Conservation (phyloP, 23 red algal genomes). For the Gracilariopsis chorda region DNA sequence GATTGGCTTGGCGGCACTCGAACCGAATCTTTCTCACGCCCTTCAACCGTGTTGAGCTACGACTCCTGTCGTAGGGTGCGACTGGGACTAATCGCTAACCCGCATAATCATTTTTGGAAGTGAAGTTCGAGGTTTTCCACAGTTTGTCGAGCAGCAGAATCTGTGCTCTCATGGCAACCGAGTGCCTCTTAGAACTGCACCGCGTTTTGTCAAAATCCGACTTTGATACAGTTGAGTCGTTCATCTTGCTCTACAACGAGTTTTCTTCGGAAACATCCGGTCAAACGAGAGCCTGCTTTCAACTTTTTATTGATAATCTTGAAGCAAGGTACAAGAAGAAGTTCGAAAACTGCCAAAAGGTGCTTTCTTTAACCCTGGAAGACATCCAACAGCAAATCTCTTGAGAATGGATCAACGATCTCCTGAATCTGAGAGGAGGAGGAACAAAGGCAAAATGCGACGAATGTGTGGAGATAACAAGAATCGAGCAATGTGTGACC, state of each 20-base stretch:
- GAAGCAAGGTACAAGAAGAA: not conserved
- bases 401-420: conserved; percentile 20
- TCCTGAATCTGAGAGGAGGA: conserved; percentile 12
- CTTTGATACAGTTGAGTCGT: not conserved
- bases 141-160: too few relatives aligned
- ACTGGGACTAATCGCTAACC: too few relatives aligned
- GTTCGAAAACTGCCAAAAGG: not conserved
- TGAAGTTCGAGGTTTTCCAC: too few relatives aligned
- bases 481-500: not conserved
- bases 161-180: not conserved
- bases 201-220: not conserved
- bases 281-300: not conserved
- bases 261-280: not conserved
- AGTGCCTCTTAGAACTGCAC: not conserved
- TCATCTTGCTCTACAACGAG: not conserved
- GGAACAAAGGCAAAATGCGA: not conserved
- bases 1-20: too few relatives aligned
- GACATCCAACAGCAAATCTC: not conserved
- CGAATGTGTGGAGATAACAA: not conserved
- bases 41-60: too few relatives aligned
- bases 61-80: too few relatives aligned
- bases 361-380: not conserved
- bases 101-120: too few relatives aligned
- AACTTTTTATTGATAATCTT: conserved; percentile 27
- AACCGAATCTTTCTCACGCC: too few relatives aligned